Conservation (phyloP, 2,329 filamentous ascomycete species). For the Epichloe baconii region DNA sequence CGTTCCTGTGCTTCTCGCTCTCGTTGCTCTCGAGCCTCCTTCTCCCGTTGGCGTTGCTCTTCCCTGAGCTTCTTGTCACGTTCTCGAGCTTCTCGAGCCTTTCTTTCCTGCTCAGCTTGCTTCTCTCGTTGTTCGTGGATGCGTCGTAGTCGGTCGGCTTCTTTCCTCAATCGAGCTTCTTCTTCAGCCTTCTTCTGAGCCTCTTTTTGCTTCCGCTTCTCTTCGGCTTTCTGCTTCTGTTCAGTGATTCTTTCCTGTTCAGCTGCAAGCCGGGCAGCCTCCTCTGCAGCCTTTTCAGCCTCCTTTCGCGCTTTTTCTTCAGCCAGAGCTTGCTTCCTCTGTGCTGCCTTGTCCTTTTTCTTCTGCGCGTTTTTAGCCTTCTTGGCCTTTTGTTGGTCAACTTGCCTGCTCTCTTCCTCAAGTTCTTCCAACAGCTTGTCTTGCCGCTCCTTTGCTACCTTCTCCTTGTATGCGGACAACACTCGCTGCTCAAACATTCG, state of each 20-base stretch:
- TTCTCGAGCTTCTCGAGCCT: conserved; percentile 44
- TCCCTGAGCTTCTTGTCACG: conserved; percentile 78
- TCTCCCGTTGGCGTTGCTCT: conserved; percentile 69
- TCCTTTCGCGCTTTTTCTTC: conserved; percentile 83
- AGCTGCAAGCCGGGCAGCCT: conserved; percentile 59
- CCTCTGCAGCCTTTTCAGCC: conserved; percentile 78
- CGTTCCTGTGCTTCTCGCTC: conserved; percentile 57
- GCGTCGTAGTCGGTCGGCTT: conserved; percentile 69
- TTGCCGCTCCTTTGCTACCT: conserved; percentile 86
- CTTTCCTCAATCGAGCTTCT: conserved; percentile 72
- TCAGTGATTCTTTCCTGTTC: conserved; percentile 74
- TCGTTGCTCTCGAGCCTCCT: conserved; percentile 57
- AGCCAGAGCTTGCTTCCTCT: conserved; percentile 79
- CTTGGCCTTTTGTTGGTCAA: conserved; percentile 74
- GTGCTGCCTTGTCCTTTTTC: conserved; percentile 83
- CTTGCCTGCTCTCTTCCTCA: conserved; percentile 67
- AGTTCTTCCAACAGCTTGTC: conserved; percentile 83
- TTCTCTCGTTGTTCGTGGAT: conserved; percentile 75
- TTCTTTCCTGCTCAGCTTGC: conserved; percentile 75
- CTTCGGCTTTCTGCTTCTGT: conserved; percentile 68
- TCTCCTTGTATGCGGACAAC: conserved; percentile 92
- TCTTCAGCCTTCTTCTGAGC: conserved; percentile 82
- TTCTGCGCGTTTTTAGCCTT: conserved; percentile 90
- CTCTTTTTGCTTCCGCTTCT: conserved; percentile 84
- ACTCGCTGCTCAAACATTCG: conserved; percentile 99